A percentile compares a stretch with the other conserved stretches of the same genome.
Conservation (phyloP, 2,329 filamentous ascomycete species). For the Scedosporium boydii region DNA sequence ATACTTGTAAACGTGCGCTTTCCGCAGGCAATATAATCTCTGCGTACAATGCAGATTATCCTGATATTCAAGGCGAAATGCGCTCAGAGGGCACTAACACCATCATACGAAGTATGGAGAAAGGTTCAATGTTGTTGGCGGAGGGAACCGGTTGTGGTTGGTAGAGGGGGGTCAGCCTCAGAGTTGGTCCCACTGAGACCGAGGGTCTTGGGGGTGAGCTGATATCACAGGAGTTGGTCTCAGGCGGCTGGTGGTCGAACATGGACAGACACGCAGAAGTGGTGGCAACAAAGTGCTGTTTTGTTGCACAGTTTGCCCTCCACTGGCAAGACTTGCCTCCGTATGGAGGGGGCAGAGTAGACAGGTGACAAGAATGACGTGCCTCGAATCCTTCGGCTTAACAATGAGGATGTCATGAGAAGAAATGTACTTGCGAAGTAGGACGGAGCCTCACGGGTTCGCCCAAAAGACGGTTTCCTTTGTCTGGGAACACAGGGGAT, state of each 20-base stretch:
- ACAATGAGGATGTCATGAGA: no score
- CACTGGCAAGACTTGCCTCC: not conserved
- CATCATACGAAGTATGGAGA: no score
- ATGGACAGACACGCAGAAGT: not conserved
- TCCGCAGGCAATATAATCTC: not conserved
- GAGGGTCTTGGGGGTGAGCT: not conserved
- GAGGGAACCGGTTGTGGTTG: not conserved
- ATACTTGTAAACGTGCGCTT: not conserved
- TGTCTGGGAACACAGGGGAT: no score
- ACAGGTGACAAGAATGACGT: not conserved
- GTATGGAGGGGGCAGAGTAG: not conserved
- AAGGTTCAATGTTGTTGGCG: not conserved
- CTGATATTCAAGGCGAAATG: no score
- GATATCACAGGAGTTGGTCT: not conserved
- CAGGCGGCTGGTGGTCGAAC: not conserved
- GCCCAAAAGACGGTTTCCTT: no score
- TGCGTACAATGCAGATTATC: not conserved
- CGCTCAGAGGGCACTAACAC: no score
- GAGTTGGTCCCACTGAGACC: not conserved
- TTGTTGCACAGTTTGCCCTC: no score
- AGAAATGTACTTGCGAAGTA: no score
- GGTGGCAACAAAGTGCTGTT: not conserved
- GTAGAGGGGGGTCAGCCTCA: not conserved
- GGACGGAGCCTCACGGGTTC: no score
- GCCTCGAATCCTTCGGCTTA: not conserved